A percentile compares a stretch with the other conserved stretches of the same genome.
Evolutionary conservation across 2,329 filamentous ascomycete genomes (phyloP).

Genomic region (Claviceps fusiformis): DNA sequence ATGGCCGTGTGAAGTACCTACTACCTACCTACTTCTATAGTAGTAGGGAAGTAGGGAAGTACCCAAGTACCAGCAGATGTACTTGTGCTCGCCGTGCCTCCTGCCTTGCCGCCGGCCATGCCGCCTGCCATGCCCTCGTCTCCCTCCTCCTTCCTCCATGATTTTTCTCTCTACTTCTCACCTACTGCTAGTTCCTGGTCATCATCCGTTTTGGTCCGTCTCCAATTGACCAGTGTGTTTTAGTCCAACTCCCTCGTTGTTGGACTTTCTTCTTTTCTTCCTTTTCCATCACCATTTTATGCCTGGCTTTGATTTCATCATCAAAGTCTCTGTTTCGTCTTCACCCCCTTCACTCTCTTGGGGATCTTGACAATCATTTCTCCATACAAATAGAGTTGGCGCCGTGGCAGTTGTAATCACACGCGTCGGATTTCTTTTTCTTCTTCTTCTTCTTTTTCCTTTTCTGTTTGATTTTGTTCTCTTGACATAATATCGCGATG

Average conservation of each 20-base stretch:
- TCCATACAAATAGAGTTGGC: not conserved
- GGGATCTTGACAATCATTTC: not conserved
- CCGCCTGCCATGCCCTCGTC: not conserved
- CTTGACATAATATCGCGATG: conserved; percentile 26
- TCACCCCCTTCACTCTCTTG: conserved; percentile 9
- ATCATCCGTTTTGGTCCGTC: conserved; percentile 6
- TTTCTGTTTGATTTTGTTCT: conserved; percentile 1
- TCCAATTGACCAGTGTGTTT: conserved; percentile 1
- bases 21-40: not conserved
- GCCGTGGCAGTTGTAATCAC: not conserved
- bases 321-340: conserved; percentile 1
- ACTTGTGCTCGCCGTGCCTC: too few relatives aligned
- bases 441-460: too few relatives aligned
- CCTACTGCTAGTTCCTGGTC: not conserved
- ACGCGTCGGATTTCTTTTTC: not conserved
- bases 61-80: too few relatives aligned
- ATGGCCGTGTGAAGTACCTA: not conserved
- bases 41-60: too few relatives aligned
- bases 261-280: conserved; percentile 16
- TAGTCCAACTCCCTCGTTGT: conserved; percentile 23
- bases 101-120: not conserved
- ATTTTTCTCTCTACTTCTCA: not conserved
- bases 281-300: conserved; percentile 4
- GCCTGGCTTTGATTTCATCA: conserved; percentile 5
- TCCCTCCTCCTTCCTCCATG: not conserved